phyloP scores from a whole-genome alignment of 495 filamentous ascomycete genomes.

The Pseudotulostoma volvatum region DNA sequence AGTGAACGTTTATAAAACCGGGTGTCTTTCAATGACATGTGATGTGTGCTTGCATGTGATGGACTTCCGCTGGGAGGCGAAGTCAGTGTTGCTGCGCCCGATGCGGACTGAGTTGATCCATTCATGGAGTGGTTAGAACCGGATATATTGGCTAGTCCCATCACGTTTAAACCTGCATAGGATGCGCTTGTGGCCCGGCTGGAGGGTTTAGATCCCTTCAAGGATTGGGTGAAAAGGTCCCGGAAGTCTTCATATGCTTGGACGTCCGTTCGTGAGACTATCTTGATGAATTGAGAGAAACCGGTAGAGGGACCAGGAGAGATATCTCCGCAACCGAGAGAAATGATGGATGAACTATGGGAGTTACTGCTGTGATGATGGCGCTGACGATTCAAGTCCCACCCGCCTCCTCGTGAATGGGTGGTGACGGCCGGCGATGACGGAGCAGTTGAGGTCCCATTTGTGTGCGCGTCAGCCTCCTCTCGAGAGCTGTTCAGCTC shows the following conservation, averaged over 20 bases:
- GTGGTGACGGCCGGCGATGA: constrained; percentile 41
- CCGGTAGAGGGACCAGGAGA: constrained; percentile 67
- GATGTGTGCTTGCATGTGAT: constrained; percentile 13
- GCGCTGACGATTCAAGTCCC: neutral
- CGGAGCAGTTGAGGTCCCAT: constrained; percentile 44
- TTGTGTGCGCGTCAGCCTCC: constrained; percentile 41
- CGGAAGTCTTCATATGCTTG: constrained; percentile 72
- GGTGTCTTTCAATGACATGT: constrained; percentile 61
- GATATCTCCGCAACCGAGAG: constrained; percentile 38
- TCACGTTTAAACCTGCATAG: constrained; percentile 44
- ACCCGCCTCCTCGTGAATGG: constrained; percentile 19
- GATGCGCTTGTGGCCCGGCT: constrained; percentile 54
- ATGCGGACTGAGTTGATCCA: constrained; percentile 21
- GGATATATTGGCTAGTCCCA: constrained; percentile 39
- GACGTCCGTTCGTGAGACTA: constrained; percentile 70
- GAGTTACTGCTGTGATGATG: constrained; percentile 28
- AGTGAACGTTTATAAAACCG: constrained; percentile 84
- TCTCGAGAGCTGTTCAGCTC: constrained; percentile 61
- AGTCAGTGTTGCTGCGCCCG: constrained; percentile 26
- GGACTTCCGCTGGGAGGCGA: constrained; percentile 10
- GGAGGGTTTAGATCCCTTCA: constrained; percentile 39
- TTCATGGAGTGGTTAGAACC: constrained; percentile 29
- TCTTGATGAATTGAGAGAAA: constrained; percentile 65
- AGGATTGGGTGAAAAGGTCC: constrained; percentile 52
- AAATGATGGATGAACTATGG: constrained; percentile 27